Evolutionary conservation across 2,329 filamentous ascomycete species (phyloP).

Genomic region (Aphanocladium album): DNA sequence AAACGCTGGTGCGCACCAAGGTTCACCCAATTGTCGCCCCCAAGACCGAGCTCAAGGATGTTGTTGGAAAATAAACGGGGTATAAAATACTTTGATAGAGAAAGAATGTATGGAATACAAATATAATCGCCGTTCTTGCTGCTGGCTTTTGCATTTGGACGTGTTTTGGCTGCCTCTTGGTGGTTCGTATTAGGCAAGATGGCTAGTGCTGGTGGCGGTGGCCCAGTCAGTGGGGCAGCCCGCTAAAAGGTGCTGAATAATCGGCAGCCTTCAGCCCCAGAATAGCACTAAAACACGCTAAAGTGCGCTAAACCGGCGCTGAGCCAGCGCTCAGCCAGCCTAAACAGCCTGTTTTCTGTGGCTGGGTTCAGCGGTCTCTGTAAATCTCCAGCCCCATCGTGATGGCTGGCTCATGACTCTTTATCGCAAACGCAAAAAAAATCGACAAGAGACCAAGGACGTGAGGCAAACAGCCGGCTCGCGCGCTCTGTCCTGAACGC

Average conservation of each 20-base stretch:
- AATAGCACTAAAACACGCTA: background rate
- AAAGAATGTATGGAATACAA: background rate
- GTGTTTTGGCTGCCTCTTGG: background rate
- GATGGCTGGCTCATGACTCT: background rate
- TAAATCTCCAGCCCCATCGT: slow-evolving; percentile 2
- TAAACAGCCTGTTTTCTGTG: background rate
- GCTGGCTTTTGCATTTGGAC: background rate
- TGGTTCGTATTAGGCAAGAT: too few relatives aligned
- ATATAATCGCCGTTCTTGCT: too few relatives aligned
- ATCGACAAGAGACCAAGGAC: background rate
- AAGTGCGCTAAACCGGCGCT: background rate
- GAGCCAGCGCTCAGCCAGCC: background rate
- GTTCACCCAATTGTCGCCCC: slow-evolving; percentile 26
- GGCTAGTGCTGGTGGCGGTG: background rate
- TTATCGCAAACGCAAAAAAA: background rate
- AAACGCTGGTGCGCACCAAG: slow-evolving; percentile 31
- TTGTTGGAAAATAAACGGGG: slow-evolving; percentile 10
- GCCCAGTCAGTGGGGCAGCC: background rate
- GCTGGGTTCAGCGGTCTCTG: background rate
- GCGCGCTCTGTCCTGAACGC: background rate
- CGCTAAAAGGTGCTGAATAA: slow-evolving; percentile 4
- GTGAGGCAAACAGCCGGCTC: background rate
- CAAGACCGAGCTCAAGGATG: slow-evolving; percentile 26
- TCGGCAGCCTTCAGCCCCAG: background rate
- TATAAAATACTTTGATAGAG: background rate